These are phyloP conservation scores for Colletotrichum cuscutae DNA, from an alignment of 2,329 filamentous ascomycete genomes.

Conservation along the genomic window DNA sequence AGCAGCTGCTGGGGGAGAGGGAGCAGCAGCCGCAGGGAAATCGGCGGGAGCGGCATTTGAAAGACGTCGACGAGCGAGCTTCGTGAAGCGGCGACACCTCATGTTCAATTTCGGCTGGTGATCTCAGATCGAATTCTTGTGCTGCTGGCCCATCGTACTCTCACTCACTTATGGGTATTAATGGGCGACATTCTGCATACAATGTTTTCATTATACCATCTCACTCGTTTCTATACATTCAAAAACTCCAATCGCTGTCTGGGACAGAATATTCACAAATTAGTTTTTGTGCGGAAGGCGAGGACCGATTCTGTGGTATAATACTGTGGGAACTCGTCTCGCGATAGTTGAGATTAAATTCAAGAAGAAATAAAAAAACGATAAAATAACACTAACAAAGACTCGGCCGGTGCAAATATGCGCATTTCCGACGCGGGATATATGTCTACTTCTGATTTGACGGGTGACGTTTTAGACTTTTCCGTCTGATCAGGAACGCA, in stretches of 20 bases:
- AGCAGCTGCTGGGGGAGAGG: background rate
- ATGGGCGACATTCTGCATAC: background rate
- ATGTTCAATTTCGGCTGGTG: conserved; percentile 21
- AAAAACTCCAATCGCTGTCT: background rate
- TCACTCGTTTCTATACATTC: background rate
- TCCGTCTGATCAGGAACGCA: conserved; percentile 12
- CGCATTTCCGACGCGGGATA: background rate
- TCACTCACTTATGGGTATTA: background rate
- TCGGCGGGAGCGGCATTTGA: background rate
- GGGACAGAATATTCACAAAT: background rate
- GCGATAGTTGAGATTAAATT: background rate
- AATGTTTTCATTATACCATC: background rate
- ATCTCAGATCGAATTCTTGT: background rate
- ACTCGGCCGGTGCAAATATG: background rate
- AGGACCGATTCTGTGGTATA: too few relatives aligned
- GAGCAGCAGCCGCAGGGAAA: conserved; percentile 5
- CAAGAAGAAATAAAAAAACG: background rate
- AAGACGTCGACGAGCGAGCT: background rate
- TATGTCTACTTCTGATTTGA: conserved; percentile 3
- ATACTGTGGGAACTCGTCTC: background rate
- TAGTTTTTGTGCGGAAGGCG: background rate
- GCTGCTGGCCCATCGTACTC: background rate
- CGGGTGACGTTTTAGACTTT: conserved; percentile 1
- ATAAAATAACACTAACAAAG: background rate
- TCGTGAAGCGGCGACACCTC: conserved; percentile 18